Base-by-base conservation (phyloP, 495 filamentous ascomycete genomes). In the Penicillium pulvis region DNA sequence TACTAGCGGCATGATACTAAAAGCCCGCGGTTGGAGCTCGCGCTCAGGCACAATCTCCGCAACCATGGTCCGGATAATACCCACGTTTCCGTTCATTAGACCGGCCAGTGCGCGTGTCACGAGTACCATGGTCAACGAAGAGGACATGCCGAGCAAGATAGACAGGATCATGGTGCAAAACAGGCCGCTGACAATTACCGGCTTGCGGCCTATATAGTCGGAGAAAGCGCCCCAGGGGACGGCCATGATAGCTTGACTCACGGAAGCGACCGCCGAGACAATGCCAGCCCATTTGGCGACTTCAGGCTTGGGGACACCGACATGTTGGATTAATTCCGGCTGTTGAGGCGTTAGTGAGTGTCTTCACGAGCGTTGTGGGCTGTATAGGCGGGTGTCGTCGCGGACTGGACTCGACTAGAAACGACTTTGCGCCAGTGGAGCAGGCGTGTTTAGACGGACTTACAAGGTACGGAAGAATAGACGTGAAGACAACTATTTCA, bases 281-380 rank as follows among this genome's bases (percentile, higher is more conserved):
- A 92, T 77, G 33, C 90, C 82, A 5, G 87, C 89, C 87, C 88
- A 93, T 81, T 85, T 85, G 48, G 87, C 90, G 46, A 96, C 81
- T 24, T 92, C 80, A 49, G 85, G 80, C 58, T 84, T 79, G 24
- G 85, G 79, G n/a, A 95, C 80, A 17, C 86, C 85, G 58, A 96
- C 88, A 73, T 81, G 85, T 60, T 88, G 83, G 51, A 94, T 90
- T 87, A 96, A 92, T 75, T 92, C 93, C 24, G 90, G 90, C 77
- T 79, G 48, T 30, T 6, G 9, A 7, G 12, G 16, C 28, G 53
- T 63, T 56, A 58, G 57, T 24, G 23, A 6, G 35, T 11, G 19
- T 16, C 11, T 4, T 8, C 28, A 43, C 5, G 48, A 1, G 28
- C 20, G 33, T 23, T 43, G 46, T 2, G 20, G 20, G 12, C 6